These are phyloP conservation scores for Oryza glaberrima DNA, from an alignment of 176 grass and related monocot genomes.

Conservation along the genomic window DNA sequence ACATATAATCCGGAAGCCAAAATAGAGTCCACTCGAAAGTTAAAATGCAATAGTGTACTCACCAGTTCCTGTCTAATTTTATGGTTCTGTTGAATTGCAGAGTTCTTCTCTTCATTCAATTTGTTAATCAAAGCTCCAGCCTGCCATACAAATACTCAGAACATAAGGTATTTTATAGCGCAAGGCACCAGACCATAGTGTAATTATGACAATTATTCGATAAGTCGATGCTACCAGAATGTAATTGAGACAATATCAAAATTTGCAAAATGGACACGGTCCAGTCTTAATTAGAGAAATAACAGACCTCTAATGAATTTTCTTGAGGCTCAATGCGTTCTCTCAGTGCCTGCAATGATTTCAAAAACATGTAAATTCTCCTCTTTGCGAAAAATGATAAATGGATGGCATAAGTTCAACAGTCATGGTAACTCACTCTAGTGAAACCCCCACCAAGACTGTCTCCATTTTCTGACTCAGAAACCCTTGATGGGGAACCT, in stretches of 20 bases:
- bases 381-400: neutral
- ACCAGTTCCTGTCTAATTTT: constrained; percentile 72
- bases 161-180: constrained; percentile 19
- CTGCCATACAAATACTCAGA: constrained; percentile 37
- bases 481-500: constrained; percentile 71
- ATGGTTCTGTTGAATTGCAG: constrained; percentile 71
- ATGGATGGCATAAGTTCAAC: constrained; percentile 37
- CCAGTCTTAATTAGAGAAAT: neutral
- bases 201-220: neutral
- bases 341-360: constrained; percentile 53
- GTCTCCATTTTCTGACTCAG: constrained; percentile 62
- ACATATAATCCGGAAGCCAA: neutral
- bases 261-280: neutral
- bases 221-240: constrained; percentile 3
- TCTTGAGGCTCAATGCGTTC: constrained; percentile 57
- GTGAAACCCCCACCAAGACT: constrained; percentile 49
- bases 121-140: constrained; percentile 65
- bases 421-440: constrained; percentile 56
- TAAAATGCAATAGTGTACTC: constrained; percentile 37
- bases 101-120: constrained; percentile 70
- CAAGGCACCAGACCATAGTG: neutral
- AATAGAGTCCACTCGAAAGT: constrained; percentile 6
- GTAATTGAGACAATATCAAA: neutral
- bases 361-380: constrained; percentile 25
- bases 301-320: constrained; percentile 60